phyloP scores from a whole-genome alignment of 352 stramenopile species.

The Phytopythium sindhum region DNA sequence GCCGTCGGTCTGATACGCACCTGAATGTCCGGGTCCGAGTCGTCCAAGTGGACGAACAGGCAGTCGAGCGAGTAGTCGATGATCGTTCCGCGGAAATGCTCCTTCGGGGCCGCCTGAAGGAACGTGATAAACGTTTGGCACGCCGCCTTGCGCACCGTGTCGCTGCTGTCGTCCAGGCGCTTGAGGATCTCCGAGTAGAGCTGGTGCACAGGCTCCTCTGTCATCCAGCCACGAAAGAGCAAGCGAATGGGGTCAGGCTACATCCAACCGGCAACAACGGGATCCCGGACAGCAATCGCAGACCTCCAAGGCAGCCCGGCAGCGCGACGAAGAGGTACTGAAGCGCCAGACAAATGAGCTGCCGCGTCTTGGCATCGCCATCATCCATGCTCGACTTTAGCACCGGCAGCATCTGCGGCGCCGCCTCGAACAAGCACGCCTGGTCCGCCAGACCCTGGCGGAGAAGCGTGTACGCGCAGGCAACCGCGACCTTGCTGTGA shows the following conservation, averaged over 20 bases:
- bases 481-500: constrained; percentile 84
- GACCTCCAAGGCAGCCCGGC: constrained; percentile 71
- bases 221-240: not conserved
- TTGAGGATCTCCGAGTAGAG: constrained; percentile 92
- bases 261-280: not conserved
- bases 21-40: constrained; percentile 85
- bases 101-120: constrained; percentile 73
- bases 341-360: constrained; percentile 86
- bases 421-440: constrained; percentile 78
- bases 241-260: not conserved
- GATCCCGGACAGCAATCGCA: not conserved
- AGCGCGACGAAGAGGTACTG: constrained; percentile 85
- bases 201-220: constrained; percentile 88
- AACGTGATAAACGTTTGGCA: constrained; percentile 89
- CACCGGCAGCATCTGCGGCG: constrained; percentile 84
- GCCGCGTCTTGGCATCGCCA: constrained; percentile 82
- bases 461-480: constrained; percentile 82
- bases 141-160: constrained; percentile 83
- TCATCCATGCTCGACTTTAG: constrained; percentile 89
- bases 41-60: constrained; percentile 90
- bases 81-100: constrained; percentile 86
- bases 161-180: constrained; percentile 90
- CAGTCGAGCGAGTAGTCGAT: constrained; percentile 90
- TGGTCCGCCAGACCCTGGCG: constrained; percentile 72
- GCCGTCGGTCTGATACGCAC: constrained; percentile 18